A percentile compares a stretch with the other conserved stretches of the same genome.
phyloP scores from a whole-genome alignment of 495 filamentous ascomycete genomes.

The Alectoria sarmentosa region DNA sequence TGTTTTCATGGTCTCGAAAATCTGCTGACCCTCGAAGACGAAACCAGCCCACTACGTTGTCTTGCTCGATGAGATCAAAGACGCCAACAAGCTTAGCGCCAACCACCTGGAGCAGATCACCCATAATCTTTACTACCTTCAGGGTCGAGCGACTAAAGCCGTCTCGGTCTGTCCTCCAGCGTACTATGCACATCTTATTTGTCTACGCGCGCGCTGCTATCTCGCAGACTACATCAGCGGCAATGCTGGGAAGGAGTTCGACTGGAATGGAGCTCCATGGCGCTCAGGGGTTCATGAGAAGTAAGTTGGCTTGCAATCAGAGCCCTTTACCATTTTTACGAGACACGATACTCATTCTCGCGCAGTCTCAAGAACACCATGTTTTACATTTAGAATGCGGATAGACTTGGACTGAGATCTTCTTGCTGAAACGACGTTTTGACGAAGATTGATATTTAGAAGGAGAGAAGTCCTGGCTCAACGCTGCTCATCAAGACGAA shows the following conservation, averaged over 20 bases:
- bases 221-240: conserved; percentile 24
- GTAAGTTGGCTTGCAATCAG: neutral
- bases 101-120: neutral
- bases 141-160: conserved; percentile 68
- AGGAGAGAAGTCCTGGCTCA: neutral
- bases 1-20: too few relatives aligned
- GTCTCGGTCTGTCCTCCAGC: conserved; percentile 68
- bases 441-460: neutral
- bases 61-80: neutral
- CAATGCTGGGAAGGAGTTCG: neutral
- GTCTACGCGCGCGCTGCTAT: conserved; percentile 57
- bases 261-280: neutral
- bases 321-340: neutral
- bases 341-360: neutral
- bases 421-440: neutral
- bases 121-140: conserved; percentile 64
- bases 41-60: neutral
- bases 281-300: neutral
- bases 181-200: conserved; percentile 61
- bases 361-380: neutral
- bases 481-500: neutral
- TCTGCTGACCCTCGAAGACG: neutral
- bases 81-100: neutral
- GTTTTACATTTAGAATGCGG: neutral
- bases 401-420: neutral